Conservation (phyloP, 2,329 filamentous ascomycete genomes). For the Neurospora sp. region DNA sequence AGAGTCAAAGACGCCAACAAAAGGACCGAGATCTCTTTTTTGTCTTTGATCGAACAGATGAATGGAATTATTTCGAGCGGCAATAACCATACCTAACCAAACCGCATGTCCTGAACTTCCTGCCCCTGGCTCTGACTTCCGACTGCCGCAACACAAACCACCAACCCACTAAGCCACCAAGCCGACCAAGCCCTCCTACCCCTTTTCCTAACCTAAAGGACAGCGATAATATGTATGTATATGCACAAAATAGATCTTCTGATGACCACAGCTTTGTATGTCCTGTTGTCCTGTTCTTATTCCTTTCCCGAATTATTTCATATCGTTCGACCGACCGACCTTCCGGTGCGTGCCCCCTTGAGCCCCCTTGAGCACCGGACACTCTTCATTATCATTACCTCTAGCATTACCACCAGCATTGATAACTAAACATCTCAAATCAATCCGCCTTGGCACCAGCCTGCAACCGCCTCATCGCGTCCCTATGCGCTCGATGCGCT, state of each 20-base stretch:
- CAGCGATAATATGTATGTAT: not conserved
- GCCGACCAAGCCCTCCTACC: not conserved
- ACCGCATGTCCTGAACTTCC: not conserved
- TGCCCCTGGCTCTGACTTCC: not conserved
- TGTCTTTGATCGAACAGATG: not conserved
- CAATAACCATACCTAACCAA: not conserved
- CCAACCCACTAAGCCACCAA: not conserved
- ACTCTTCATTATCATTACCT: not conserved
- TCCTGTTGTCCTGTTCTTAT: not conserved
- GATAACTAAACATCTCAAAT: not conserved
- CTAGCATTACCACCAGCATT: not conserved
- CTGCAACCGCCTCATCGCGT: conserved; percentile 75
- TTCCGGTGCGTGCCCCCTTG: not conserved
- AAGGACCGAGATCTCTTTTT: no score
- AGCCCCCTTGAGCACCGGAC: not conserved
- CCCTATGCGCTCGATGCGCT: conserved; percentile 64
- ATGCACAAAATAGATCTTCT: not conserved
- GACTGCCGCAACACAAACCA: no score
- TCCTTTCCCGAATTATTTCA: not conserved
- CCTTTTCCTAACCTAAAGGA: not conserved
- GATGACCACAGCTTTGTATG: not conserved
- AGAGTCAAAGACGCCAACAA: not conserved
- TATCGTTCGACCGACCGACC: not conserved
- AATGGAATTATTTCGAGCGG: not conserved
- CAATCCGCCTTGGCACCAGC: conserved; percentile 17